Percentiles rank a stretch among this genome's conserved stretches.
Evolutionary conservation across 1,139 yeast species (phyloP).

Genomic region (Sugiyamaella pinicola): DNA sequence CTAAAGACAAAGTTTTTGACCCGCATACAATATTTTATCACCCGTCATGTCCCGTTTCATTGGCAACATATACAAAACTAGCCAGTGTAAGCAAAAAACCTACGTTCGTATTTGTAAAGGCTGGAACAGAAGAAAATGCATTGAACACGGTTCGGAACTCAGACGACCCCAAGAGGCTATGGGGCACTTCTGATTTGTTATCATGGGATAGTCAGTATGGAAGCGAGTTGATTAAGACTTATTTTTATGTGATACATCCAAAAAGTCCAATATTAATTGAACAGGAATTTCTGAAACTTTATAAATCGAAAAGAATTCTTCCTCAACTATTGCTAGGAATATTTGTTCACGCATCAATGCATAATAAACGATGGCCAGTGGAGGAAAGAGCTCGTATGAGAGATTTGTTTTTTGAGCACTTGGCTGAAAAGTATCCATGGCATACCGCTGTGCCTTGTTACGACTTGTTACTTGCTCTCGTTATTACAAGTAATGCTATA

Average conservation of each 20-base stretch:
- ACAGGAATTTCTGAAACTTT: not conserved
- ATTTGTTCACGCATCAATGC: slow-evolving; percentile 7
- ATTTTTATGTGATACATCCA: slow-evolving; percentile 1
- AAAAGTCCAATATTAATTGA: not conserved
- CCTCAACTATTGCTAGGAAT: slow-evolving; percentile 1
- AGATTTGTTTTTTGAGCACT: not conserved
- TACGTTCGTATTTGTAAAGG: not conserved
- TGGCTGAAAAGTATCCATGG: slow-evolving; percentile 4
- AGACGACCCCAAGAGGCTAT: not conserved
- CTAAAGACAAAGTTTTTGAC: not conserved
- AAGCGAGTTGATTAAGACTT: not conserved
- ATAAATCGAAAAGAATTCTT: not conserved
- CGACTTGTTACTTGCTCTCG: slow-evolving; percentile 3
- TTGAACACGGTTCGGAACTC: not conserved
- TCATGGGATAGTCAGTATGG: slow-evolving; percentile 3
- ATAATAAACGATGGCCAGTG: slow-evolving; percentile 5
- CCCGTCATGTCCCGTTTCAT: slow-evolving; percentile 5
- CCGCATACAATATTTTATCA: slow-evolving; percentile 8
- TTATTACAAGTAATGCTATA: slow-evolving; percentile 3
- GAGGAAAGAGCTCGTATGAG: slow-evolving; percentile 9
- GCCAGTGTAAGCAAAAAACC: not conserved
- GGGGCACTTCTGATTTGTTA: slow-evolving; percentile 3
- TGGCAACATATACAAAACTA: not conserved
- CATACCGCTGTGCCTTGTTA: slow-evolving; percentile 1
- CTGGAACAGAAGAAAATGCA: not conserved